Base-by-base conservation (phyloP, 495 filamentous ascomycete genomes). In the Trichoderma reesei region DNA sequence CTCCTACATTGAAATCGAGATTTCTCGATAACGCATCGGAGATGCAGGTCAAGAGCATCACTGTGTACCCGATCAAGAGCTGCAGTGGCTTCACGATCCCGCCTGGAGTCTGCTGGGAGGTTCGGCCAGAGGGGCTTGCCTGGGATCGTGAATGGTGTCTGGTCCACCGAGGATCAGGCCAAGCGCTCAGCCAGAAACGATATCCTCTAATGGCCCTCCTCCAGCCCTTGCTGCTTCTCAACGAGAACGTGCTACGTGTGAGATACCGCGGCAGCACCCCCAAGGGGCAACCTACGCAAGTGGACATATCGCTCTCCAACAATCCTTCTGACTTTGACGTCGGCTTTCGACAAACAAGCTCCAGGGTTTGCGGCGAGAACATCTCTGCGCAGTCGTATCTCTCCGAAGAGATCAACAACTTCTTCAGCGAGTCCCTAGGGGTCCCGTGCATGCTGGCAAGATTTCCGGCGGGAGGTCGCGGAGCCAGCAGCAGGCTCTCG, bases 121-220 rank as follows among this genome's bases (percentile, higher is more conserved):
- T 96, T 34, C 83, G 79, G 59, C 75, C 78, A 16, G 88, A 95
- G 74, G 92, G 92, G 0, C 76, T 97, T 6, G 88, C 86, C 18
- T 96, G 92, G 92, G 92, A 97, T 72, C 78, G 92, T 61, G 92
- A 97, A 74, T 97, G 92, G 92, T 96, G 91, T 70, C 74, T 97
- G 16, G 82, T 97, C 16, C 91, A 96, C 71, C 84, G 87, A 69
- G 89, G 90, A 9, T 92, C 90, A 2, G 86, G 86, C 0, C 83
- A 83, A 59, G 89, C 86, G 0, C 74, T 97, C 60, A 92, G 82
- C 66, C 91, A 95, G 71, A 96, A 96, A 74, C 78, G 83, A 63
- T 86, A 95, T 69, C 90, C 90, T 3, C 81, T 78, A 18, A 96
- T 97, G 91, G 86, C 90, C 5, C 80, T 96, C 11, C 82, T 97